Evolutionary conservation across 768 basidiomycete genomes (phyloP), one percentile per base, ranked within the genome.

Genomic region (Mycena kentingensis): DNA sequence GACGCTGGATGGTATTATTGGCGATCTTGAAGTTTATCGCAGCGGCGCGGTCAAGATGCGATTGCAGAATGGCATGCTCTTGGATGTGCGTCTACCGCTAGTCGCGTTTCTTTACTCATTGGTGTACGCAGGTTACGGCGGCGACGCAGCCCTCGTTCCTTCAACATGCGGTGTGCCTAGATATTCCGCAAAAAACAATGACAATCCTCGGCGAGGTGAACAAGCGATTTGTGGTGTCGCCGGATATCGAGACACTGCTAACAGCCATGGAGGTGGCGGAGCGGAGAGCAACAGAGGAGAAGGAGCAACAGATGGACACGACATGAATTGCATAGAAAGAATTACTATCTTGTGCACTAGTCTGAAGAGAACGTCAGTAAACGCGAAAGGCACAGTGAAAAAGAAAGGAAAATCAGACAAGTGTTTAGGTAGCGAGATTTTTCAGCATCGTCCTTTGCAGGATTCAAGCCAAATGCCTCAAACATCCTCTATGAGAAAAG

Each of bases 391-490:
- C 5, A 39, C 16, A 5, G 11, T 42, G 39, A 46, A 35, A 52
- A 38, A 48, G 54, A 34, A 49, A 62, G 62, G 57, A 56, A 54
- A 73, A 72, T 71, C 61, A 74, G 49, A 68, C 60, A 79, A 69
- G 80, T 78, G 77, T 69, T 67, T 67, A 90, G 88, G 88, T 90
- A 90, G 88, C 87, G 88, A 81, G 88, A 77, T 67, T 61, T 83
- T 85, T 90, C 88, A 87, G 84, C 88, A 90, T n/a, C n/a, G n/a
- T n/a, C n/a, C n/a, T n/a, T n/a, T n/a, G n/a, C n/a, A n/a, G n/a
- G n/a, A n/a, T n/a, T n/a, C n/a, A 89, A 89, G 88, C 88, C 87
- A 90, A 89, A 89, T 90, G 88, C 88, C 88, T 90, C 88, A 88
- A 88, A 84, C 87, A 90, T 90, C 88, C 85, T 82, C 57, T 48